These are phyloP conservation scores for Solanum arcanum DNA, from an alignment of 257 asterid species.

Conservation along the genomic window DNA sequence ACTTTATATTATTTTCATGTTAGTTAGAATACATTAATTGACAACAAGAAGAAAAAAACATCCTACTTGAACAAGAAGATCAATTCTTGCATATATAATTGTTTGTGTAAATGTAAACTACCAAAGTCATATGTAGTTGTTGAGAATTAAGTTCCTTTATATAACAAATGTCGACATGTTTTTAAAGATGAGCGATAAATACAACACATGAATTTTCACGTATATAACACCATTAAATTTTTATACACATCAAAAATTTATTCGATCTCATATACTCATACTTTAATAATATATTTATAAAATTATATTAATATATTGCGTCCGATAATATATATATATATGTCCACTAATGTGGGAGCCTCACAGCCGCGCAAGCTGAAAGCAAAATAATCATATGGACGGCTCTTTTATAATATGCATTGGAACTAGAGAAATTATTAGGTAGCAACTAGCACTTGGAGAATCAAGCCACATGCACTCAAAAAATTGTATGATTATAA, in stretches of 20 bases:
- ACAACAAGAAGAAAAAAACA: neutral
- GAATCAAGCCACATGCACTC: neutral
- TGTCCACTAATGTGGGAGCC: neutral
- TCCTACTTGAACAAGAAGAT: neutral
- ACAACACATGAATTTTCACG: neutral
- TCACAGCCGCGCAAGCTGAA: neutral
- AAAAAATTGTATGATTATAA: neutral
- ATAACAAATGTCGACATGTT: neutral
- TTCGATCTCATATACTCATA: accelerated
- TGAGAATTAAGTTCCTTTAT: neutral
- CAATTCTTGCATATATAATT: neutral
- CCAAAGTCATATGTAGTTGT: neutral
- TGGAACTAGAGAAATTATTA: neutral
- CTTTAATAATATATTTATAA: neutral
- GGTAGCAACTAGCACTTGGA: neutral
- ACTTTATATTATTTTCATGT: neutral
- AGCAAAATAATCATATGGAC: neutral
- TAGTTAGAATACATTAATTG: neutral
- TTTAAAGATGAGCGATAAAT: neutral
- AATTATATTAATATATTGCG: neutral
- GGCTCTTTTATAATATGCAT: neutral
- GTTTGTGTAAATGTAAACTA: neutral
- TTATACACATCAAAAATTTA: too few relatives aligned
- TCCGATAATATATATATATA: neutral
- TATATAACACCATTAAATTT: too few relatives aligned